Evolutionary conservation across 148 eudicot species (phyloP), one percentile per base, ranked within the genome.

Genomic region (Nyssa sinensis): DNA sequence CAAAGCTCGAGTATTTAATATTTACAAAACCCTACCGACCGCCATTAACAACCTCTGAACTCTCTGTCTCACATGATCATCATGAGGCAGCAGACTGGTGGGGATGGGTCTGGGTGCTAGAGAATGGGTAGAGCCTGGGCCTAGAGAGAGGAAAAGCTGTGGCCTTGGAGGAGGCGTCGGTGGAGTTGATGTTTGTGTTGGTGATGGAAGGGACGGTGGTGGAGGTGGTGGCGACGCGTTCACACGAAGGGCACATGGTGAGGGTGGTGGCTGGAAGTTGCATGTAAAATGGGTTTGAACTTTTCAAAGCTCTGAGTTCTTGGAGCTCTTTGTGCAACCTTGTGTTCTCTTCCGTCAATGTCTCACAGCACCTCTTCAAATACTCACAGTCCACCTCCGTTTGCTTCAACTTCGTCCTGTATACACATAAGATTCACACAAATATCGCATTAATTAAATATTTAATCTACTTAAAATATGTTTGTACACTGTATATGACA

Each of bases 361-460:
- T 82, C 77, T 84, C 90, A 62, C 86, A 84, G 65, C 90, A 87
- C 64, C 87, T 82, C 81, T 87, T 87, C 78, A 87, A 82, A 69
- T 84, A 87, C 79, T 87, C 90, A 70, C 86, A 87, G 29, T 87
- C 90, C 51, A 87, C 87, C 72, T 87, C 90, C 44, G 90, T 87
- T 51, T 87, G 90, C 83, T 87, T 87, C 82, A 87, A 66, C 80
- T 87, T 87, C 25, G 87, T 87, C 80, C 90, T 87, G 64, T 62
- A 67, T 10, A 21, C 39, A 49, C 2, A 55, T 2, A 33, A 49
- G n/a, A 57, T 24, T 27, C 58, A 55, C 24, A 21, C 25, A 55
- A 23, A 55, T 1, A 55, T 55, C 0, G 19, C 17, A 17, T 17
- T 55, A 49, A 49, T 11, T 14, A 49, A 49, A 4, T 49, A 12